Evolutionary conservation across 2,329 filamentous ascomycete genomes (phyloP).

Genomic region (Trichoderma atrobrunneum): DNA sequence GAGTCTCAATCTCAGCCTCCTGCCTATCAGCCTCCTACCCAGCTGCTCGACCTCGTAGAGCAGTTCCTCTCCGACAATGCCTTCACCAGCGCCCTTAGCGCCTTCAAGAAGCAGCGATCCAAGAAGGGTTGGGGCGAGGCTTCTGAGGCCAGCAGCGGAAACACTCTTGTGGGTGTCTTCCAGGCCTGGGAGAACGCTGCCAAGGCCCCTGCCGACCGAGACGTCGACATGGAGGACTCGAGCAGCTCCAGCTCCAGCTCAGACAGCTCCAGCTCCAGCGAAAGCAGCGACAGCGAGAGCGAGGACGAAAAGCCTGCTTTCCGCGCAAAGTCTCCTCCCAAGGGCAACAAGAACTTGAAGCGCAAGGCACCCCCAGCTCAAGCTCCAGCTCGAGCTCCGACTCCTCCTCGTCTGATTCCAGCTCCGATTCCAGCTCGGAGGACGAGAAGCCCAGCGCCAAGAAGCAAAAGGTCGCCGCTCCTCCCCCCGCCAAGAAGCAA

Average conservation of each 20-base stretch:
- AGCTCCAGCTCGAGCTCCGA: constrained; percentile 20
- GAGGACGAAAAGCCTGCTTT: constrained; percentile 23
- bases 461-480: constrained; percentile 45
- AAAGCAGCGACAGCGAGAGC: constrained; percentile 23
- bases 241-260: constrained; percentile 13
- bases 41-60: constrained; percentile 66
- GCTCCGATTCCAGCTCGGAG: constrained; percentile 36
- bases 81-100: constrained; percentile 59
- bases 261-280: constrained; percentile 31
- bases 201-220: constrained; percentile 20
- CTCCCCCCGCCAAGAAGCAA: constrained; percentile 48
- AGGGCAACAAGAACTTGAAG: constrained; percentile 35
- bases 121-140: constrained; percentile 48
- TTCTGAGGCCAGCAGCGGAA: constrained; percentile 27
- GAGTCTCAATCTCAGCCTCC: constrained; percentile 40
- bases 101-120: constrained; percentile 62
- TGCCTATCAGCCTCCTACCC: constrained; percentile 46
- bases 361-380: constrained; percentile 37
- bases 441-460: constrained; percentile 48
- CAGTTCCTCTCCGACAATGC: constrained; percentile 64
- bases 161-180: constrained; percentile 49
- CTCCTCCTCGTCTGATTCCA: constrained; percentile 23
- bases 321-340: constrained; percentile 23
- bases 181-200: constrained; percentile 46
- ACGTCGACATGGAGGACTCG: constrained; percentile 24